A percentile compares a stretch with the other conserved stretches of the same genome.
Conservation (phyloP, 192 early-diverging fungal genomes). For the Cetraspora pellucida region DNA sequence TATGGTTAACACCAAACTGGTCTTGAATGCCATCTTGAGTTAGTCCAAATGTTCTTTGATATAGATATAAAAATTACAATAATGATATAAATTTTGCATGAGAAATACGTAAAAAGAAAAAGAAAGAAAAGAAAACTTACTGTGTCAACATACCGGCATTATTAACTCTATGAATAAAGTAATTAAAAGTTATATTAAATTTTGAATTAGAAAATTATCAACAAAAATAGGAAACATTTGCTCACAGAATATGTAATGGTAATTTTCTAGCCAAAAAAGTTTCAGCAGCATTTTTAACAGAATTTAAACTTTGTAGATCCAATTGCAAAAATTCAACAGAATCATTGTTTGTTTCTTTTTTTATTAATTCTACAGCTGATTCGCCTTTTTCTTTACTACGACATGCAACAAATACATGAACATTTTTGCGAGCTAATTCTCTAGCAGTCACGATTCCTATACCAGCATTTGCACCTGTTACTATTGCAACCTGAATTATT, state of each 20-base stretch:
- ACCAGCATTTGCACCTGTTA: slow-evolving; percentile 55
- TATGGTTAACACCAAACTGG: slow-evolving; percentile 54
- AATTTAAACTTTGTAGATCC: slow-evolving; percentile 37
- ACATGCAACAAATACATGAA: slow-evolving; percentile 43
- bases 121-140: slow-evolving; percentile 1
- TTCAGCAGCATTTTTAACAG: slow-evolving; percentile 34
- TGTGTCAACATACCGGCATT: slow-evolving; percentile 41
- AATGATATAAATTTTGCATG: not conserved
- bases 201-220: not conserved
- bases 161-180: slow-evolving; percentile 29
- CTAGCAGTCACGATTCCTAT: slow-evolving; percentile 39
- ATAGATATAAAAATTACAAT: not conserved
- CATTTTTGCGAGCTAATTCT: slow-evolving; percentile 38
- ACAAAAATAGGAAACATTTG: not conserved
- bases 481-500: slow-evolving; percentile 34
- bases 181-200: slow-evolving; percentile 5
- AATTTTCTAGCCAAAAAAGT: slow-evolving; percentile 38
- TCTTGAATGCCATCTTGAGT: slow-evolving; percentile 45
- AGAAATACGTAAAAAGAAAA: too few relatives aligned
- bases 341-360: slow-evolving; percentile 36
- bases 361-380: slow-evolving; percentile 35
- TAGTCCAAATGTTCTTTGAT: slow-evolving; percentile 24
- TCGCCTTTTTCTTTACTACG: slow-evolving; percentile 31
- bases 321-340: slow-evolving; percentile 42
- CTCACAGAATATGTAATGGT: slow-evolving; percentile 49